These are phyloP conservation scores for Curvularia eragrostidis DNA, from an alignment of 2,329 filamentous ascomycete genomes.

Conservation along the genomic window DNA sequence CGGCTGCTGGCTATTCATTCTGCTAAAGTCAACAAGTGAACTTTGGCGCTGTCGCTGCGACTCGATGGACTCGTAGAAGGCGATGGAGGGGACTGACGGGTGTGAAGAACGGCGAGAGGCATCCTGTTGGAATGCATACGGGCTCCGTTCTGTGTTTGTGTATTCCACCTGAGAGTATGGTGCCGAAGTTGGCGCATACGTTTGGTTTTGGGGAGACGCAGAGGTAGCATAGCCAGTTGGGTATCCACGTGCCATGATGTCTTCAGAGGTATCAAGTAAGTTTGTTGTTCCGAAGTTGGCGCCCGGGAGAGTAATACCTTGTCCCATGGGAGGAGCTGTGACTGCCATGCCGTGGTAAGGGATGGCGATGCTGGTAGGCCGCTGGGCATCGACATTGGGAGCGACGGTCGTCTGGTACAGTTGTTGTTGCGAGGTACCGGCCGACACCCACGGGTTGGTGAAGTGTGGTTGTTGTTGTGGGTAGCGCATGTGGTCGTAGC, in stretches of 20 bases:
- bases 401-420: conserved; percentile 71
- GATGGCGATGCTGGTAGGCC: conserved; percentile 70
- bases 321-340: conserved; percentile 73
- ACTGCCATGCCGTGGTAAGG: conserved; percentile 77
- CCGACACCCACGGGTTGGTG: conserved; percentile 84
- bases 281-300: conserved; percentile 67
- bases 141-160: conserved; percentile 61
- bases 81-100: conserved; percentile 72
- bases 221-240: conserved; percentile 73
- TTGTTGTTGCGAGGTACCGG: conserved; percentile 62
- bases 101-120: conserved; percentile 77
- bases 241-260: conserved; percentile 76
- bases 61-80: conserved; percentile 58
- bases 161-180: conserved; percentile 82
- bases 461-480: conserved; percentile 70
- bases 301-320: conserved; percentile 70
- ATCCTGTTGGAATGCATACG: conserved; percentile 63
- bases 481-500: conserved; percentile 82
- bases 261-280: conserved; percentile 76
- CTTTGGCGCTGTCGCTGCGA: conserved; percentile 61
- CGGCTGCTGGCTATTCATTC: conserved; percentile 64
- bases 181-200: conserved; percentile 71
- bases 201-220: conserved; percentile 71
- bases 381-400: conserved; percentile 59
- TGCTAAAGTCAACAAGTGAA: conserved; percentile 70